Evolutionary conservation across 139 green algal genomes (phyloP).

Genomic region (Chlorella sp.): DNA sequence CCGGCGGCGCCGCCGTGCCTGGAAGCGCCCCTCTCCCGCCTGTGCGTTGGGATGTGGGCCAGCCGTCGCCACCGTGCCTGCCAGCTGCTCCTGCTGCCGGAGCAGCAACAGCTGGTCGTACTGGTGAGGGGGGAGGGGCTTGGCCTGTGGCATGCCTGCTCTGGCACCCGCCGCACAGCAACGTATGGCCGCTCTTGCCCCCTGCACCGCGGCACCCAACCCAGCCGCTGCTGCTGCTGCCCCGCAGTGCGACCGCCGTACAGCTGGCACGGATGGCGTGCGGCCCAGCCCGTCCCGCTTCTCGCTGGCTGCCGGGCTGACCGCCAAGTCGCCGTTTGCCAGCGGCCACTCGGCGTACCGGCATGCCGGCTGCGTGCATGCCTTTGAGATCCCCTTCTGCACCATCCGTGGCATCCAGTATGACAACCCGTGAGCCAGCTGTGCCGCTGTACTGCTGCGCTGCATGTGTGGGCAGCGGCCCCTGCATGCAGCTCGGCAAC

Average conservation of each 20-base stretch:
- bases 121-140: not conserved
- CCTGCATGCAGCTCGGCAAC: too few species aligned
- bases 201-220: not conserved
- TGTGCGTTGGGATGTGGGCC: constrained; percentile 20
- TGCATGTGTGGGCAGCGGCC: too few species aligned
- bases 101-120: constrained; percentile 16
- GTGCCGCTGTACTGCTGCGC: too few species aligned
- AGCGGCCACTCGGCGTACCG: constrained; percentile 27
- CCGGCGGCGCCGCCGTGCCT: too few species aligned
- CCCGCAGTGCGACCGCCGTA: too few species aligned
- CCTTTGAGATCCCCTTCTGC: constrained; percentile 56
- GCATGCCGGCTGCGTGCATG: constrained; percentile 40
- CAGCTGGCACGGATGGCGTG: too few species aligned
- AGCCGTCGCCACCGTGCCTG: constrained; percentile 15
- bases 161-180: too few species aligned
- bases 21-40: not conserved
- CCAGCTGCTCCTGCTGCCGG: constrained; percentile 23
- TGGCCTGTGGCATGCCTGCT: too few species aligned
- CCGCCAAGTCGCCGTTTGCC: constrained; percentile 44
- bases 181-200: too few species aligned
- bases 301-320: constrained; percentile 11
- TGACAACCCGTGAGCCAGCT: constrained; percentile 36
- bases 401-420: constrained; percentile 62
- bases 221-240: not conserved
- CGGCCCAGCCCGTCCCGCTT: constrained; percentile 17